These are phyloP conservation scores for Talaromyces nanjingensis DNA, from an alignment of 495 filamentous ascomycete species.

Conservation along the genomic window DNA sequence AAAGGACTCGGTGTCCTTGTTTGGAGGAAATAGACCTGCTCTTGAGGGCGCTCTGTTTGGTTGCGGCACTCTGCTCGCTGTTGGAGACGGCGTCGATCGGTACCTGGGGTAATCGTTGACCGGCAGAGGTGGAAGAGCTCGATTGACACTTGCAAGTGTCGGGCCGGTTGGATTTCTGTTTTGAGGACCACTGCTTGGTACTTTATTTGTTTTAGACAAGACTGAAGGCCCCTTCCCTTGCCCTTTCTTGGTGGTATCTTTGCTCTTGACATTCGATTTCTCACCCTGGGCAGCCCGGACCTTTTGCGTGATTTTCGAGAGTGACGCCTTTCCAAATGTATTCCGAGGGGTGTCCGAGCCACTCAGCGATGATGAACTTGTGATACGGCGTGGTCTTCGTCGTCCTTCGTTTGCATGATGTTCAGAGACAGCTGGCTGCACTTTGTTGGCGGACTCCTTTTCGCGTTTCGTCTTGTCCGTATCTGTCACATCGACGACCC, in stretches of 20 bases:
- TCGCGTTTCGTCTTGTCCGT: not conserved
- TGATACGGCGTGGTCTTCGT: not conserved
- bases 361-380: constrained; percentile 9
- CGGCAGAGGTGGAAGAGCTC: constrained; percentile 35
- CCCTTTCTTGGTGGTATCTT: constrained; percentile 16
- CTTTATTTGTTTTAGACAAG: not conserved
- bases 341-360: constrained; percentile 13
- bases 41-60: constrained; percentile 25
- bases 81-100: constrained; percentile 19
- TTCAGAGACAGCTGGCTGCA: not conserved
- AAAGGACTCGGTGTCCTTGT: constrained; percentile 48
- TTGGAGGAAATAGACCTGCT: constrained; percentile 39
- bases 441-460: not conserved
- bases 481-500: too few relatives aligned
- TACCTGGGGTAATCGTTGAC: constrained; percentile 20
- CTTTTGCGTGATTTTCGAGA: constrained; percentile 30
- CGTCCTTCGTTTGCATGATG: constrained; percentile 5
- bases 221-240: not conserved
- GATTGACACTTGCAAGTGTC: constrained; percentile 15
- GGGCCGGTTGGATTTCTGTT: not conserved
- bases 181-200: not conserved
- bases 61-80: constrained; percentile 14
- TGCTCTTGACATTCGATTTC: constrained; percentile 19
- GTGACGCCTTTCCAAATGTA: constrained; percentile 20
- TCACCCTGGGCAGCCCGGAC: constrained; percentile 22